Evolutionary conservation across 164 flowering plant species (phyloP), one percentile per base, ranked within the genome.

Genomic region (Sedum album): DNA sequence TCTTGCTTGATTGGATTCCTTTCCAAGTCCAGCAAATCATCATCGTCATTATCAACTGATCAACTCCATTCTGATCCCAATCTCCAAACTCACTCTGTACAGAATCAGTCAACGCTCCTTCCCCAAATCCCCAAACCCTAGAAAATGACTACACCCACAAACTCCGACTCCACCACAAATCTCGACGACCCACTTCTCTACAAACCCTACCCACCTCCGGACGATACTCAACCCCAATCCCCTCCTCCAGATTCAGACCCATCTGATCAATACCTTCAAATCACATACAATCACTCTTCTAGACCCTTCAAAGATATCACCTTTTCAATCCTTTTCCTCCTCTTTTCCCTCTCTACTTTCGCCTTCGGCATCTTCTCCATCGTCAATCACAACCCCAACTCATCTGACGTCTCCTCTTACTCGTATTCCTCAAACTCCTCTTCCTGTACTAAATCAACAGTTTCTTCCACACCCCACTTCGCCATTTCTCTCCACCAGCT

Each of bases 321-420:
- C 36, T 88, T 91, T 64, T 84, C 84, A 67, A 2, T 89, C 78
- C 84, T 94, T 70, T 94, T 89, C 70, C 23, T 73, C 71, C 71
- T 94, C 72, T 68, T 88, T 72, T 76, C 79, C 21, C 76, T 94
- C 71, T 78, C 70, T 75, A 89, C 99, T 67, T 89, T 85, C 70
- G 93, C 70, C 39, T 83, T 91, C 39, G 99, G 99, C 36, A 83
- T 91, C 71, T 91, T 94, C 83, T 75, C 88, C 41, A 28, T 82
- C 41, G 74, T 75, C 48, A 71, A 89, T 65, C 74, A 79, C 6
- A 94, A 94, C 81, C 75, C 86, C 21, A 76, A 83, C 68, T 82
- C 72, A 46, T 72, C 81, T 30, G 60, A 71, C 39, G 53, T 79
- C 66, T 81, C 93, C 0, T 83, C 90, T 30, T 94, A 72, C 69